Conservation (phyloP, 2,329 filamentous ascomycete species). For the Cladosporium sp. region DNA sequence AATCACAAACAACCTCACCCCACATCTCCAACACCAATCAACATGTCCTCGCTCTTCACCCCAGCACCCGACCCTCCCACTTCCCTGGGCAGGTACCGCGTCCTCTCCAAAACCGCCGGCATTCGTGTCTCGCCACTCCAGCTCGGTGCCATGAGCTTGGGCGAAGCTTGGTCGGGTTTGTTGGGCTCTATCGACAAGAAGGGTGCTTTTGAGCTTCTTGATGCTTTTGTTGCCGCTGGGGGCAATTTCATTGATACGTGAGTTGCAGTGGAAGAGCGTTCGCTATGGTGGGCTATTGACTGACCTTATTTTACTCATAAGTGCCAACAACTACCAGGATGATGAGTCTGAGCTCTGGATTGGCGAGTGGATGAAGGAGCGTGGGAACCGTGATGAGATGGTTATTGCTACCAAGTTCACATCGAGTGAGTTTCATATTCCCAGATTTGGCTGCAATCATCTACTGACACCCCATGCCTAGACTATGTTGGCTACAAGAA, state of each 20-base stretch:
- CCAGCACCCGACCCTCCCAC: slow-evolving; percentile 38
- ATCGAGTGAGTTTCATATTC: slow-evolving; percentile 14
- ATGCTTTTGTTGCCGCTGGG: slow-evolving; percentile 60
- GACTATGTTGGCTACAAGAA: slow-evolving; percentile 11
- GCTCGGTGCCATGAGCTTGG: slow-evolving; percentile 63
- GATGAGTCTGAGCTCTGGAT: slow-evolving; percentile 34
- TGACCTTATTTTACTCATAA: neutral
- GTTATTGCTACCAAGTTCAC: slow-evolving; percentile 54
- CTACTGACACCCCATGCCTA: neutral
- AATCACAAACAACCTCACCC: neutral
- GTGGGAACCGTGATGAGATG: slow-evolving; percentile 45
- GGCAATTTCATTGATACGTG: slow-evolving; percentile 66
- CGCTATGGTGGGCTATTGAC: neutral
- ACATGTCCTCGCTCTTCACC: slow-evolving; percentile 7
- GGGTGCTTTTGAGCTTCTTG: slow-evolving; percentile 58
- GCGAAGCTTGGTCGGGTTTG: slow-evolving; percentile 50
- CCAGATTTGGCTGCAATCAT: neutral
- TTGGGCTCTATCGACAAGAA: slow-evolving; percentile 64
- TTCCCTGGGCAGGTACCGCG: slow-evolving; percentile 50
- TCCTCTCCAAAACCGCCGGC: slow-evolving; percentile 48
- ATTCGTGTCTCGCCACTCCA: slow-evolving; percentile 42
- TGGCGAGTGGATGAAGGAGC: slow-evolving; percentile 48
- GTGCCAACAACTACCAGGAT: slow-evolving; percentile 33
- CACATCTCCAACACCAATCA: neutral
- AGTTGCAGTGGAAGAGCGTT: neutral